These are phyloP conservation scores for Diutina ranongensis DNA, from an alignment of 1,139 yeast species.

Conservation along the genomic window DNA sequence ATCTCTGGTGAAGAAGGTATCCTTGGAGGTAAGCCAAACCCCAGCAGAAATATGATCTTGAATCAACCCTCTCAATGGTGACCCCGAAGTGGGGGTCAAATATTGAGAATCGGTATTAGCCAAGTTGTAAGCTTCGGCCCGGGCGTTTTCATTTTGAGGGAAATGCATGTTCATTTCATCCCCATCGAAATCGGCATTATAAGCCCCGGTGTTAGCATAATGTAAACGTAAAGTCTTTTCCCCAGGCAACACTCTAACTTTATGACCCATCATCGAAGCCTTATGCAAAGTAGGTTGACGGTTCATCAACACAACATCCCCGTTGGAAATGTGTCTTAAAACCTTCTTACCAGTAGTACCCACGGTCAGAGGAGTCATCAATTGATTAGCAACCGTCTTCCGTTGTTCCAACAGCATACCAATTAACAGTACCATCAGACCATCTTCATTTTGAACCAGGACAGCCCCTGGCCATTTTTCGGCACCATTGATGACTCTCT, in stretches of 20 bases:
- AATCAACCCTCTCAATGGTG: slow-evolving; percentile 96
- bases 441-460: slow-evolving; percentile 93
- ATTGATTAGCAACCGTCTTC: slow-evolving; percentile 90
- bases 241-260: slow-evolving; percentile 91
- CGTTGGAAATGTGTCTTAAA: slow-evolving; percentile 83
- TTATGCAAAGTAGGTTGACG: slow-evolving; percentile 99
- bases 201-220: slow-evolving; percentile 98
- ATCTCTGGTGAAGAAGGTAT: slow-evolving; percentile 82
- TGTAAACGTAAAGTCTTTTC: slow-evolving; percentile 95
- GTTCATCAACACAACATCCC: slow-evolving; percentile 95
- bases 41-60: slow-evolving; percentile 99
- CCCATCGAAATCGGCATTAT: slow-evolving; percentile 99
- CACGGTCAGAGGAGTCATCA: slow-evolving; percentile 65
- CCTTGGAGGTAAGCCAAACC: slow-evolving; percentile 93
- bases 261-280: slow-evolving; percentile 99
- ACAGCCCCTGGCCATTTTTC: slow-evolving; percentile 98
- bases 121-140: slow-evolving; percentile 88
- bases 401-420: slow-evolving; percentile 93
- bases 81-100: slow-evolving; percentile 95
- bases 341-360: slow-evolving; percentile 81
- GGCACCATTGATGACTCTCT: slow-evolving; percentile 96
- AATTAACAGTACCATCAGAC: slow-evolving; percentile 68
- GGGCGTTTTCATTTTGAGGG: slow-evolving; percentile 97
- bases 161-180: slow-evolving; percentile 99
- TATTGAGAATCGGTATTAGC: slow-evolving; percentile 97